Base-by-base conservation (phyloP, 2,329 filamentous ascomycete genomes). In the Ophiostoma novo-ulmi region DNA sequence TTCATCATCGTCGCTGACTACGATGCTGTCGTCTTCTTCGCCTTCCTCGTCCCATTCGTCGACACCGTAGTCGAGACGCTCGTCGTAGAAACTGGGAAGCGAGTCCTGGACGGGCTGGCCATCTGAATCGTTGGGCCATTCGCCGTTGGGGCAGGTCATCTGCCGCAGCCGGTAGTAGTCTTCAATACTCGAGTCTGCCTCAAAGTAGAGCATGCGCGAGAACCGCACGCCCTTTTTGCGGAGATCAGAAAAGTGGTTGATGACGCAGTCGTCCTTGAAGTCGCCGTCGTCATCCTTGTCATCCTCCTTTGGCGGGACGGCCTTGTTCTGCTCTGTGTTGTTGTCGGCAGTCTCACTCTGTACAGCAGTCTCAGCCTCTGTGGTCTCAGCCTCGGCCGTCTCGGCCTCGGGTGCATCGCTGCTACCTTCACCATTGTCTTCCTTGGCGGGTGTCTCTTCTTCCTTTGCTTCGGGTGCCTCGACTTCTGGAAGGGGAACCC, bases 181-280 rank as follows among this genome's bases (percentile, higher is more conserved):
- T 0, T 69, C 58, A 22, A 48, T 17, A 5, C 69, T 67, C 0
- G 61, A n/a, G 5, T 70, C 48, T 2, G 39, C 5, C n/a, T 70
- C 70, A 10, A 73, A 73, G n/a, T 67, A 35, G 31, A 74, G 63
- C 69, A 74, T 63, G 14, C 73, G 73, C 14, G 70, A 72, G 65
- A 70, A 71, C 2, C 72, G 70, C 7, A 73, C 71, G 61, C 72
- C 73, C 39, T 65, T 70, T 0, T 68, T 48, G 48, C 61, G 61
- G 8, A 72, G 41, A 4, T 17, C 20, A 5, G 58, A 20, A n/a
- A 74, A 61, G n/a, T 71, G 66, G 69, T 71, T 72, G 41, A 74
- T 72, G 14, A 72, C 71, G 4, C 26, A 67, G 1, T 70, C 73
- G 26, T 73, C 72, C 76, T 79, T 41, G 11, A 68, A 70, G 52